Base-by-base conservation (phyloP, 2,329 filamentous ascomycete species). In the Diplodia intermedia region DNA sequence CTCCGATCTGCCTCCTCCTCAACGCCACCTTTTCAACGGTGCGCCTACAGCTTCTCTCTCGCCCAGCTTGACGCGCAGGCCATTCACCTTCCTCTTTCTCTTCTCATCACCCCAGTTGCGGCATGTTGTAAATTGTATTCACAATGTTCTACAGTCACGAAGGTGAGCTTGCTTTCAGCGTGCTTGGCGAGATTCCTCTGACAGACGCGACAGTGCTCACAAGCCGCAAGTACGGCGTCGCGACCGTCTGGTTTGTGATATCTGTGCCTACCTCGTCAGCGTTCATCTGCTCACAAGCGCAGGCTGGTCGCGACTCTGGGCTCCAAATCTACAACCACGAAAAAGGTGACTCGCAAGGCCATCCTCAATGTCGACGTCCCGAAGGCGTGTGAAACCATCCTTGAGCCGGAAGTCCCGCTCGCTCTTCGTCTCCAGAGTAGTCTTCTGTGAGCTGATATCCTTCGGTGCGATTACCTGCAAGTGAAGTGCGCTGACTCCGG, bases 111-210 rank as follows among this genome's bases (percentile, higher is more conserved):
- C 8, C 14, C 18, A 47, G 43, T 38, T 33, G 60, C 36, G 18
- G 29, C 11, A 63, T 63, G 60, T 47, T 23, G 47, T 63, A 29
- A 52, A 12, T 40, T 38, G 1, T 38, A 18, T n/a, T 47, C 74
- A 78, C 43, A 73, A 97, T 97, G 94, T 97, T 97, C 78, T 98
- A 97, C 82, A 96, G 92, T 74, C 92, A 97, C 81, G 94, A 97
- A 81, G 92, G 94, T 95, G 83, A 76, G 89, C 15, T 53, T 40
- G 2, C 15, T 2, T 66, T 20, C 12, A 2, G 11, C n/a, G 11
- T 3, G 9, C 49, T 65, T 11, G 29, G 38, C 9, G 49, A 54
- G 23, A 12, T 63, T 14, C 31, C 15, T 65, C 75, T 79, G 38
- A 79, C 70, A 3, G 43, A 14, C 67, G 11, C n/a, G 55, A 38